These are phyloP conservation scores for Canavalia ensiformis DNA, from an alignment of 306 rosid genomes.

Conservation along the genomic window DNA sequence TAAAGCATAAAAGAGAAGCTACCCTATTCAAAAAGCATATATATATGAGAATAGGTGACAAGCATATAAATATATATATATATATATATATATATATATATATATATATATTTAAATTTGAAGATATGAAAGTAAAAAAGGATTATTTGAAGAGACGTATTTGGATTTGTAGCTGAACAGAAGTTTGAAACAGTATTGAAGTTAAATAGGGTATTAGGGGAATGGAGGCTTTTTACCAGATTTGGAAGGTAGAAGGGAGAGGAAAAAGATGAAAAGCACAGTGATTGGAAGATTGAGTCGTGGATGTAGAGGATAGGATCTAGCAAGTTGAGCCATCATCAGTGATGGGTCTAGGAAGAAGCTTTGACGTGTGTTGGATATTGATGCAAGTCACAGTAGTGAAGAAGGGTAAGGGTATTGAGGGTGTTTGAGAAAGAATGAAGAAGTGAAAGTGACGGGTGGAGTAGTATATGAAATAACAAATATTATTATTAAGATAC, in stretches of 20 bases:
- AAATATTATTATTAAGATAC: background rate
- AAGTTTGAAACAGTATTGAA: slow-evolving; percentile 13
- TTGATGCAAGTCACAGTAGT: slow-evolving; percentile 64
- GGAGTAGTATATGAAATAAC: slow-evolving; percentile 21
- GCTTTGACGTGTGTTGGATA: slow-evolving; percentile 4
- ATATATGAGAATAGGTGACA: background rate
- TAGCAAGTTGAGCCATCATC: slow-evolving; percentile 62
- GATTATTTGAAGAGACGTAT: background rate
- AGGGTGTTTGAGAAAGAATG: slow-evolving; percentile 44
- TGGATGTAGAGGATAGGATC: slow-evolving; percentile 48
- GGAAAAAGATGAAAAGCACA: slow-evolving; percentile 69
- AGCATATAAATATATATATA: background rate
- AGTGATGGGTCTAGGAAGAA: slow-evolving; percentile 16
- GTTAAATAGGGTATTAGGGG: slow-evolving; percentile 29
- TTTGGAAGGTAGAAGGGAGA: slow-evolving; percentile 59
- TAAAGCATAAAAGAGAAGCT: background rate
- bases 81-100: background rate
- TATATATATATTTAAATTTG: background rate
- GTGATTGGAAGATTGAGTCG: slow-evolving; percentile 56
- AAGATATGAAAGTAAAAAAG: background rate
- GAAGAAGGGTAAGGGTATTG: slow-evolving; percentile 9
- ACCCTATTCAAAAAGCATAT: background rate
- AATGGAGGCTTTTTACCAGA: slow-evolving; percentile 60
- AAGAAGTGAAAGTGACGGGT: slow-evolving; percentile 45
- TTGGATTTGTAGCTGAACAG: slow-evolving; percentile 14